Base-by-base conservation (phyloP, 805 yeast genomes). In the Myxozyma sirexii region DNA sequence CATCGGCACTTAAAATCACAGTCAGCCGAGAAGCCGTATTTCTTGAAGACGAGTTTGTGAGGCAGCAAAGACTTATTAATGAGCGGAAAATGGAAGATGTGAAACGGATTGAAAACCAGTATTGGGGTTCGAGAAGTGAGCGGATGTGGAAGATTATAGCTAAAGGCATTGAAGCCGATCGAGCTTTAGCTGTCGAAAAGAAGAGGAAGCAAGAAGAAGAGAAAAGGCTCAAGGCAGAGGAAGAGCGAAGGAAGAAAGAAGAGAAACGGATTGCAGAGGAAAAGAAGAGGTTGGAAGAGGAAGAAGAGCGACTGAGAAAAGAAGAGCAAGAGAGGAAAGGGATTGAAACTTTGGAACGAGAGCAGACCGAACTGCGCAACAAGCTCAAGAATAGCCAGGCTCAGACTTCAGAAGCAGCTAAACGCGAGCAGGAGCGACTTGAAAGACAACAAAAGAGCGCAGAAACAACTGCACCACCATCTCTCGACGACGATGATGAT, bases 281-380 rank as follows among this genome's bases (percentile, higher is more conserved):
- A 50, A 63, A 54, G 58, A 66, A 63, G 59, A 62, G 57, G 59
- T 67, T 58, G 54, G 70, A 63, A 41, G 69, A 68, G 57, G 69
- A 39, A 38, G 60, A 64, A 29, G 71, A 62, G 37, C 64, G 59
- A 47, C 53, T 23, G 19, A 37, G 54, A 54, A 61, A 51, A 57
- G 57, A 47, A 27, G 47, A 44, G 64, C 56, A 35, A 65, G 64
- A 49, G 57, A 57, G 21, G 62, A 67, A 60, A 42, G 52, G 53
- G 66, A 61, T 38, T 46, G 62, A 38, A 60, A 19, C 35, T n/a
- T 10, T 17, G 21, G 56, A 52, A 23, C 15, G 27, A 35, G 41
- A 21, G 59, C 44, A 23, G 41, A 23, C 41, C 2, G 41, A 48
- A 24, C 17, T 8, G 15, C 27, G 12, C 17, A n/a, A 37, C 21